These are phyloP conservation scores for Aaosphaeria pasadenensis DNA, from an alignment of 2,329 filamentous ascomycete genomes.

Conservation along the genomic window DNA sequence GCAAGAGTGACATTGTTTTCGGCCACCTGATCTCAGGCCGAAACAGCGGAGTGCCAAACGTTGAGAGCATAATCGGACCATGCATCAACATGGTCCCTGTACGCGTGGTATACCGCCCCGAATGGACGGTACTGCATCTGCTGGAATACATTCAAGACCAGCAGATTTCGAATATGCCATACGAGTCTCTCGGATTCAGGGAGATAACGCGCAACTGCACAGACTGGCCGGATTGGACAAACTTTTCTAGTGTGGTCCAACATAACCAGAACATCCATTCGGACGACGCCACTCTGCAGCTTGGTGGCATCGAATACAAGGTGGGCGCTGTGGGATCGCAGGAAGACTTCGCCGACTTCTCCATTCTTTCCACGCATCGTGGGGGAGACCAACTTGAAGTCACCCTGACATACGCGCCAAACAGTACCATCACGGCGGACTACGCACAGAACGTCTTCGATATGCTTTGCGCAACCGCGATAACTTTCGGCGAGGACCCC, in stretches of 20 bases:
- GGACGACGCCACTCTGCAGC: conserved; percentile 48
- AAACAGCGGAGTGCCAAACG: conserved; percentile 33
- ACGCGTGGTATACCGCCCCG: conserved; percentile 32
- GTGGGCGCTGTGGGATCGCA: conserved; percentile 27
- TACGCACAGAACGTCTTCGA: conserved; percentile 50
- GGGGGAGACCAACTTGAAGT: conserved; percentile 24
- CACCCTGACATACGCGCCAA: conserved; percentile 27
- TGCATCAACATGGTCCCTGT: conserved; percentile 45
- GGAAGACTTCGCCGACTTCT: conserved; percentile 34
- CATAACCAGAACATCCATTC: conserved; percentile 30
- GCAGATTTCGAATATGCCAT: conserved; percentile 40
- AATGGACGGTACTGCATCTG: conserved; percentile 37
- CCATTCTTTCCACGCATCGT: conserved; percentile 23
- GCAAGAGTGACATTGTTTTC: conserved; percentile 41
- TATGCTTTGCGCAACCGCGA: conserved; percentile 24
- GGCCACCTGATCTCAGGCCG: conserved; percentile 43
- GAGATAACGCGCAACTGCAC: conserved; percentile 34
- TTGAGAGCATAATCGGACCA: conserved; percentile 40
- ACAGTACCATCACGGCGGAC: conserved; percentile 49
- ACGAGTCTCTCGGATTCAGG: conserved; percentile 31
- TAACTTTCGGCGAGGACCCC: conserved; percentile 24
- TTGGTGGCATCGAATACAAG: conserved; percentile 33
- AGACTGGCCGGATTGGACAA: conserved; percentile 36
- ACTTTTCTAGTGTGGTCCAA: conserved; percentile 32
- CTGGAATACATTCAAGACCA: conserved; percentile 42